phyloP scores from a whole-genome alignment of 108 stramenopile genomes.

The Skeletonema menzelii region DNA sequence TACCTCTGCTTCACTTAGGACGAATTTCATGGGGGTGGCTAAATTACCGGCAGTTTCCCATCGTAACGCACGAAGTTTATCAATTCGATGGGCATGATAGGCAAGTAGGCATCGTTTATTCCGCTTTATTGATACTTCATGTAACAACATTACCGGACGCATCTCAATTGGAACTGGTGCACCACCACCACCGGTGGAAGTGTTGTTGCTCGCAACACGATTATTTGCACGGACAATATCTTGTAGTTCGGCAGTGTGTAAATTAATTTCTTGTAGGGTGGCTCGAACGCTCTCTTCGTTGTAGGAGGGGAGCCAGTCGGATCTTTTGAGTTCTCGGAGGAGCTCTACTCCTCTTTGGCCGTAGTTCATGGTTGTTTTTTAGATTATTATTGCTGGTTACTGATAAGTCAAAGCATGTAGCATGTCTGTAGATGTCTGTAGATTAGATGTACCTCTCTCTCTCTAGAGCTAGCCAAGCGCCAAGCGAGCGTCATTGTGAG shows the following conservation, averaged over 20 bases:
- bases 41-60: slow-evolving; percentile 68
- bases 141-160: slow-evolving; percentile 80
- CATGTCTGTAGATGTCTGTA: no score
- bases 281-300: slow-evolving; percentile 78
- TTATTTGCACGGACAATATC: slow-evolving; percentile 56
- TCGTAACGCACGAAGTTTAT: slow-evolving; percentile 52
- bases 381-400: neutral
- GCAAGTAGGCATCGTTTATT: slow-evolving; percentile 94
- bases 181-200: neutral
- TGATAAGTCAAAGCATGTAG: no score
- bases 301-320: slow-evolving; percentile 91
- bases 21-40: slow-evolving; percentile 43
- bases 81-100: slow-evolving; percentile 82
- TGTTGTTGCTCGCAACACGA: neutral
- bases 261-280: slow-evolving; percentile 59
- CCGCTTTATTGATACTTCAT: slow-evolving; percentile 84
- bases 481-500: no score
- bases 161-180: slow-evolving; percentile 38
- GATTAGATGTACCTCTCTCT: no score
- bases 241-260: slow-evolving; percentile 59
- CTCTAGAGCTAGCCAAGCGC: no score
- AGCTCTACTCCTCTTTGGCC: slow-evolving; percentile 79
- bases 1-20: slow-evolving; percentile 58
- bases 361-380: slow-evolving; percentile 52
- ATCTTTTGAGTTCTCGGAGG: slow-evolving; percentile 87